These are phyloP conservation scores for Irpex sp. DNA, from an alignment of 1,284 basidiomycete species.

Conservation along the genomic window DNA sequence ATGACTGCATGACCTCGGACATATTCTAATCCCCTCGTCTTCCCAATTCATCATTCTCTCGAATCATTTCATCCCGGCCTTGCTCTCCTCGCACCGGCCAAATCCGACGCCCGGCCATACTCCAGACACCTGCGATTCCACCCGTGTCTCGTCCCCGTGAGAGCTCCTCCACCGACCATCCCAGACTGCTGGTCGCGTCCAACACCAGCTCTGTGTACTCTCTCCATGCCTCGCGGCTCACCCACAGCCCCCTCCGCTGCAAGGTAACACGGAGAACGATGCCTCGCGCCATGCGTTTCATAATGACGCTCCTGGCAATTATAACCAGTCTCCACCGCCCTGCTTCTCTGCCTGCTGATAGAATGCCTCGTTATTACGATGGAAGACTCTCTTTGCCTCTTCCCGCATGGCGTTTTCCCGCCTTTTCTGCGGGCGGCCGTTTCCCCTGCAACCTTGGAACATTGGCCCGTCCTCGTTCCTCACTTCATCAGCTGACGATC, in stretches of 20 bases:
- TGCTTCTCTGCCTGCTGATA: neutral
- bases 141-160: neutral
- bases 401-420: neutral
- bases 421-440: neutral
- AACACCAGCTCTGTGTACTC: neutral
- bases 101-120: neutral
- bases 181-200: neutral
- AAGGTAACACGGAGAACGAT: neutral
- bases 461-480: neutral
- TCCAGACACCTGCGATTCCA: neutral
- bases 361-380: neutral
- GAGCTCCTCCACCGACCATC: neutral
- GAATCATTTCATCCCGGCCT: constrained; percentile 1
- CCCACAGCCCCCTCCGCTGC: neutral
- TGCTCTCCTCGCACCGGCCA: neutral
- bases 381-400: neutral
- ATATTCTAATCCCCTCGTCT: neutral
- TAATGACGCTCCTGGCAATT: neutral
- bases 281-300: neutral
- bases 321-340: neutral
- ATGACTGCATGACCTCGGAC: neutral
- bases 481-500: neutral
- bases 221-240: neutral
- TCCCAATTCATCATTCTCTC: constrained; percentile 1
- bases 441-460: neutral